phyloP scores from a whole-genome alignment of 2,329 filamentous ascomycete genomes.

The Penicillium sp. region DNA sequence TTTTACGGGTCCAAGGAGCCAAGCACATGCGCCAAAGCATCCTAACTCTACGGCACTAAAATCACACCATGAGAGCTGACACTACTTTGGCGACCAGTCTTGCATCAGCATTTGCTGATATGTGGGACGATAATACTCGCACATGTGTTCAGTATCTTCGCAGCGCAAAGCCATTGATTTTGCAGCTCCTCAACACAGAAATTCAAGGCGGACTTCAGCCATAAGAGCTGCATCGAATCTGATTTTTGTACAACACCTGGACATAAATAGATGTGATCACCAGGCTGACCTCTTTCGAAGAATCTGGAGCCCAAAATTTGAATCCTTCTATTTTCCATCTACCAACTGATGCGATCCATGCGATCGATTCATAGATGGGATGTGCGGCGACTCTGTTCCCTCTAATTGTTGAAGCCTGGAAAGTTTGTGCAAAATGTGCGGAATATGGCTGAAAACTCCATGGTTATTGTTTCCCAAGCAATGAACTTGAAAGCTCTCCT shows the following conservation, averaged over 20 bases:
- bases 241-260: slow-evolving; percentile 66
- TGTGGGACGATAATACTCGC: slow-evolving; percentile 63
- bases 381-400: slow-evolving; percentile 63
- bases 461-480: slow-evolving; percentile 57
- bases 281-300: slow-evolving; percentile 57
- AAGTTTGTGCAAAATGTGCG: slow-evolving; percentile 60
- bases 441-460: slow-evolving; percentile 49
- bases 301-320: slow-evolving; percentile 48
- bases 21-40: slow-evolving; percentile 64
- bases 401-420: slow-evolving; percentile 60
- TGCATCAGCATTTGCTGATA: slow-evolving; percentile 62
- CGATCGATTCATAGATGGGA: slow-evolving; percentile 67
- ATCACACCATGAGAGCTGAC: slow-evolving; percentile 59
- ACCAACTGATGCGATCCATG: slow-evolving; percentile 43
- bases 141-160: slow-evolving; percentile 65
- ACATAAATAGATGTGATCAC: slow-evolving; percentile 70
- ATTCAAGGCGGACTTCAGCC: slow-evolving; percentile 34
- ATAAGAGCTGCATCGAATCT: slow-evolving; percentile 50
- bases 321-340: slow-evolving; percentile 35
- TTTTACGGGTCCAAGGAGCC: slow-evolving; percentile 57
- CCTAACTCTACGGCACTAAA: slow-evolving; percentile 51
- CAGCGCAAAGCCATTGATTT: slow-evolving; percentile 59
- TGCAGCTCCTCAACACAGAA: slow-evolving; percentile 49
- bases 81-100: slow-evolving; percentile 65
- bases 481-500: slow-evolving; percentile 56